Base-by-base conservation (phyloP, 73 alveolate species). In the Breviolum minutum region DNA sequence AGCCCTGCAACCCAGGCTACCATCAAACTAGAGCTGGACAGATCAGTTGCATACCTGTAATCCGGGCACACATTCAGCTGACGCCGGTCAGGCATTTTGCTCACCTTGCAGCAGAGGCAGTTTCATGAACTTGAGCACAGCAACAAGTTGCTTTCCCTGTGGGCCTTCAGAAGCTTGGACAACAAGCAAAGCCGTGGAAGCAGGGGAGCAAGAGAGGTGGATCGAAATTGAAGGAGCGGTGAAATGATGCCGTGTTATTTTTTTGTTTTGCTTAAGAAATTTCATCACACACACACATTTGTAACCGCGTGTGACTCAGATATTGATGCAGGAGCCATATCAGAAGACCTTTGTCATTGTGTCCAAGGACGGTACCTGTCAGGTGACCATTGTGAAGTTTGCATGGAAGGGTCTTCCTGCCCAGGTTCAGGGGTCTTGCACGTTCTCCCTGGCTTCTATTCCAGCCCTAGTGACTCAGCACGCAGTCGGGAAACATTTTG, bases 211-310 rank as follows among this genome's bases (percentile, higher is more conserved):
- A 32, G 85, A 69, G 87, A 89, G 64, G 64, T 89, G 96, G 96
- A 89, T 89, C 22, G 96, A 89, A 69, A n/a, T 89, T n/a, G 87
- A 89, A 89, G 96, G 87, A 89, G 96, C 0, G 54, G 54, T 40
- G 54, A 3, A 40, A 40, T 40, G 54, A 40, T 40, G 54, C 54
- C 54, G 54, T 40, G 54, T 3, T 40, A 40, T 40, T 3, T 40
- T 40, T 40, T 0, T 40, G 54, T 40, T 40, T 40, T 40, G 54
- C 54, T 40, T 40, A 0, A 40, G 54, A 40, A 40, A 40, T 40
- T 40, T 40, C 54, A 40, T 40, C 54, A 40, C 54, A 40, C 54
- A 40, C 54, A 40, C 54, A 40, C 54, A 40, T 40, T 40, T 3
- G 54, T 40, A 40, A 40, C 3, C 54, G 5, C 54, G 54, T 40